Base-by-base conservation (phyloP, 2,329 filamentous ascomycete species). In the Paecilomyces variotii region DNA sequence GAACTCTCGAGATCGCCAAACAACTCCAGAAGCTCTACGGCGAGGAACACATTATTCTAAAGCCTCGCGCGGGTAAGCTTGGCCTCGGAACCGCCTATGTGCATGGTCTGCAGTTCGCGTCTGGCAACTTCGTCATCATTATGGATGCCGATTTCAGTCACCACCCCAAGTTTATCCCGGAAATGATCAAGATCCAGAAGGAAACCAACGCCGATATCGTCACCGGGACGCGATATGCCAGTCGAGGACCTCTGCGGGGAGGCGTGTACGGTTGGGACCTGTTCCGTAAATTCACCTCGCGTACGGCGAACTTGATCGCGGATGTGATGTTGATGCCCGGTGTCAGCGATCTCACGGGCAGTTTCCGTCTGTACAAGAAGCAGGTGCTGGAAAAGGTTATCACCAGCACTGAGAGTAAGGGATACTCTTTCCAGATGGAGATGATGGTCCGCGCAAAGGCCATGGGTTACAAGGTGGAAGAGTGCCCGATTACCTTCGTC, bases 111-210 rank as follows among this genome's bases (percentile, higher is more conserved):
- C 85, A 96, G 74, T 97, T 89, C 73, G 88, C 84, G 26, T 91
- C 87, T 25, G 94, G 94, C 69, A 97, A 95, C 83, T 97, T 87
- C 72, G 90, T 99, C 73, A 90, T 99, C 81, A 99, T 99, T 83
- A 99, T 99, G 94, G 94, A 99, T 80, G 94, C 95, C 77, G 94
- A 99, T 79, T 99, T 99, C 83, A 91, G 86, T 68, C 94, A 99
- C 80, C 94, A 99, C 82, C 94, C 94, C 72, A 99, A 97, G 79
- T 99, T 97, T 84, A 96, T 99, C 77, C 87, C 92, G 57, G 82
- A 87, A 72, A 97, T 99, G 91, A 90, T 99, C 69, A 83, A 83
- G 60, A 84, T 87, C 65, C 94, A 97, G 77, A 84, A 85, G 74
- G 78, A 80, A 58, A 87, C 81, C 64, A 86, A 91, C 80, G 96